Percentiles rank a stretch among this genome's conserved stretches.
Evolutionary conservation across 768 basidiomycete species (phyloP).

Genomic region (Suillus spraguei): DNA sequence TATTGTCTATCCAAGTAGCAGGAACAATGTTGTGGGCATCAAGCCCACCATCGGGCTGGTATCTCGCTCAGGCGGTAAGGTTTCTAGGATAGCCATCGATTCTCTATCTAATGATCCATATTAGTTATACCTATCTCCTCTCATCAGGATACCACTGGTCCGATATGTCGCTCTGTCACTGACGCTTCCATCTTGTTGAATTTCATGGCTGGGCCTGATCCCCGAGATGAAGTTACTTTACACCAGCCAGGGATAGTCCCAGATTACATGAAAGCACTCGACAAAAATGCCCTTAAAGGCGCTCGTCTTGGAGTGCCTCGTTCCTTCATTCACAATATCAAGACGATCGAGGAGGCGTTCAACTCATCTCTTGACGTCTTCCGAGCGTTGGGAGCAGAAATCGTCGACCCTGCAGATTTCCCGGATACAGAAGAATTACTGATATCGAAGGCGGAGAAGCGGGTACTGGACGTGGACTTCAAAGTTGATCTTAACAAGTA

Average conservation of each 20-base stretch:
- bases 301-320: background rate
- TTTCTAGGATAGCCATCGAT: background rate
- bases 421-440: constrained; percentile 46
- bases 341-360: background rate
- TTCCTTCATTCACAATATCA: background rate
- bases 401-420: constrained; percentile 60
- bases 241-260: background rate
- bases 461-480: constrained; percentile 58
- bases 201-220: background rate
- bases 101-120: background rate
- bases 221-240: background rate
- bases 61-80: background rate
- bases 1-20: constrained; percentile 40
- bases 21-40: constrained; percentile 35
- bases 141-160: background rate
- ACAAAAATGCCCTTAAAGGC: background rate
- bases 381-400: background rate
- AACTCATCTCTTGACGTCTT: background rate
- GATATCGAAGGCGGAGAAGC: constrained; percentile 50
- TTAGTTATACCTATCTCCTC: background rate
- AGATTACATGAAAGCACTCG: background rate
- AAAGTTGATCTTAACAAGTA: constrained; percentile 53
- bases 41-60: background rate
- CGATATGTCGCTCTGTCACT: background rate
- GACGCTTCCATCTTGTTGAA: background rate